phyloP scores from a whole-genome alignment of 2,329 filamentous ascomycete genomes.

The Aspergillus bombycis region DNA sequence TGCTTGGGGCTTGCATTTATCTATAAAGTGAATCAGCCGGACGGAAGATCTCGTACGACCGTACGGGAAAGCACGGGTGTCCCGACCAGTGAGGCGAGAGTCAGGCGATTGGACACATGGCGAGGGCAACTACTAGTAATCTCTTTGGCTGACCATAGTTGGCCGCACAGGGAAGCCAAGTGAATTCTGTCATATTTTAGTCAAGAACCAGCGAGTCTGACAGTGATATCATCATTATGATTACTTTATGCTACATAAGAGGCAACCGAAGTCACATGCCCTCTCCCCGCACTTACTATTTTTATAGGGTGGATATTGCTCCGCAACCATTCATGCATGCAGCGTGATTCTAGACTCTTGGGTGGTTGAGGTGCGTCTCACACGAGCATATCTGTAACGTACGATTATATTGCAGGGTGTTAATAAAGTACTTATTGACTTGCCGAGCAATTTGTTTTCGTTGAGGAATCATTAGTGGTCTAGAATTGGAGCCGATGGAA shows the following conservation, averaged over 20 bases:
- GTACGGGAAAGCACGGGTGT: neutral
- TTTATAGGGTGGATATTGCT: neutral
- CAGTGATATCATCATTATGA: neutral
- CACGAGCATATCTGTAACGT: neutral
- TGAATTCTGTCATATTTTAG: neutral
- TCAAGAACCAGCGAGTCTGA: neutral
- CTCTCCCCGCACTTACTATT: neutral
- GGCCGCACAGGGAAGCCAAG: neutral
- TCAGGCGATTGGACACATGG: conserved; percentile 3
- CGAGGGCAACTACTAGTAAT: neutral
- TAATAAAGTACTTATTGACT: neutral
- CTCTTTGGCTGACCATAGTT: neutral
- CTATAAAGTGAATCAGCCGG: neutral
- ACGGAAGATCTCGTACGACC: neutral
- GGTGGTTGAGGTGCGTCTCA: neutral
- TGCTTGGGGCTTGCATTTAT: neutral
- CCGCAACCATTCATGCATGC: neutral
- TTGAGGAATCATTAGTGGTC: neutral
- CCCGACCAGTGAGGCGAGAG: neutral
- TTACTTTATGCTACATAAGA: neutral
- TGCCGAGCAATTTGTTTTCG: neutral
- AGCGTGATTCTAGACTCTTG: neutral
- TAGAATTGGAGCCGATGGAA: neutral
- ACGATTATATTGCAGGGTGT: neutral
- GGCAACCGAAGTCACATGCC: neutral